Evolutionary conservation across 257 asterid genomes (phyloP).

Genomic region (Agastache rugosa): DNA sequence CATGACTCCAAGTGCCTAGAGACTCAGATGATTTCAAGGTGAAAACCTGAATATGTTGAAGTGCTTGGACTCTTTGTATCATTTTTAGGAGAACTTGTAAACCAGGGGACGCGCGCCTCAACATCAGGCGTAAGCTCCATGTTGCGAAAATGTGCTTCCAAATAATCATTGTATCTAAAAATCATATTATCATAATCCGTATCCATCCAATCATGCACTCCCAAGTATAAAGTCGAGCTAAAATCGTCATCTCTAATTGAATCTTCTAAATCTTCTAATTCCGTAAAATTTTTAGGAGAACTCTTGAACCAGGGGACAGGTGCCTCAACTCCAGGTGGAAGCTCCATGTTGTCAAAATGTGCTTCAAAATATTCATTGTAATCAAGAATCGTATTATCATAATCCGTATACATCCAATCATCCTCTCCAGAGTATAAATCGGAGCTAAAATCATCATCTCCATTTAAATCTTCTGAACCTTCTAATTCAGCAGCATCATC

Average conservation of each 20-base stretch:
- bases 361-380: constrained; percentile 58
- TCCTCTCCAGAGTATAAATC: constrained; percentile 55
- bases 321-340: constrained; percentile 85
- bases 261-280: too few species aligned
- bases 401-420: constrained; percentile 56
- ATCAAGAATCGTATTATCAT: constrained; percentile 54
- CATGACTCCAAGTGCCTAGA: constrained; percentile 31
- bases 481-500: constrained; percentile 41
- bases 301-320: constrained; percentile 69
- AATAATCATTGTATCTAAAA: too few species aligned
- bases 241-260: too few species aligned
- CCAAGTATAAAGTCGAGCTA: too few species aligned
- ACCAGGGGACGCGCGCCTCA: too few species aligned
- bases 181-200: too few species aligned
- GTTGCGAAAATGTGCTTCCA: too few species aligned
- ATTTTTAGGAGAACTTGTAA: too few species aligned
- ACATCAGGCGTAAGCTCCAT: too few species aligned
- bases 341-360: constrained; percentile 72
- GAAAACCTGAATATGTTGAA: constrained; percentile 43
- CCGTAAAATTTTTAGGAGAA: constrained; percentile 37
- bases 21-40: constrained; percentile 37
- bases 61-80: constrained; percentile 44
- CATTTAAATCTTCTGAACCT: constrained; percentile 40
- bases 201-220: too few species aligned
- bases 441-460: constrained; percentile 55